Base-by-base conservation (phyloP, 2,329 filamentous ascomycete genomes). In the Fusarium tjaetaba region DNA sequence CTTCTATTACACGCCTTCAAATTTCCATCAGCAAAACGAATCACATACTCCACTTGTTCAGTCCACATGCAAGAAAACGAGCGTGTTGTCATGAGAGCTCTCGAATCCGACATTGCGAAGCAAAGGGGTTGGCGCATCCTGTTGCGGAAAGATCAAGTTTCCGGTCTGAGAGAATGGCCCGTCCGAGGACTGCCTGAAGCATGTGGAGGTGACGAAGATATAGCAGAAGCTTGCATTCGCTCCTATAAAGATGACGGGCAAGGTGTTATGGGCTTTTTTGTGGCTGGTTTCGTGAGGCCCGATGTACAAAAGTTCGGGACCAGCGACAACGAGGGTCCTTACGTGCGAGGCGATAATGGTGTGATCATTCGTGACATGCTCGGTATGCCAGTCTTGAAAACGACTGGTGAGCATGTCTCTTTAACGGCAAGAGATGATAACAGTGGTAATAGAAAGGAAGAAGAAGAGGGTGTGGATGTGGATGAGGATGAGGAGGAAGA, bases 21-120 rank as follows among this genome's bases (percentile, higher is more conserved):
- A 28, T 99, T 98, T 76, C 92, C 94, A 0, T 86, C 88, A 3
- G 94, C 94, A 0, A 87, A 81, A 18, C 92, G 90, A 73, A 91
- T 98, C 48, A 95, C 94, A 0, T 99, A 98, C 80, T 97, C 95
- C 39, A 98, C 96, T 1, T 99, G 96, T 80, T 98, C 96, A 0
- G 85, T 97, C 5, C 92, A 98, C 80, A 88, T 90, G 0, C 89
- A 93, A 73, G 96, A 99, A 81, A 98, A 99, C 77, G 96, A 99
- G 82, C 83, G 88, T 4, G 95, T 98, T 0, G 94, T 98, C 0
- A 82, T 92, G 63, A 87, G 88, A 52, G 93, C 94, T 2, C 84
- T 98, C 42, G 81, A 82, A 11, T 96, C 94, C 0, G 84, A 89
- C 1, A 81, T 93, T 16, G 95, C 94, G 1, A 86, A 84, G 72